Percentiles rank a stretch among this genome's conserved stretches.
Evolutionary conservation across 2,329 filamentous ascomycete genomes (phyloP).

Genomic region (Capronia americana): DNA sequence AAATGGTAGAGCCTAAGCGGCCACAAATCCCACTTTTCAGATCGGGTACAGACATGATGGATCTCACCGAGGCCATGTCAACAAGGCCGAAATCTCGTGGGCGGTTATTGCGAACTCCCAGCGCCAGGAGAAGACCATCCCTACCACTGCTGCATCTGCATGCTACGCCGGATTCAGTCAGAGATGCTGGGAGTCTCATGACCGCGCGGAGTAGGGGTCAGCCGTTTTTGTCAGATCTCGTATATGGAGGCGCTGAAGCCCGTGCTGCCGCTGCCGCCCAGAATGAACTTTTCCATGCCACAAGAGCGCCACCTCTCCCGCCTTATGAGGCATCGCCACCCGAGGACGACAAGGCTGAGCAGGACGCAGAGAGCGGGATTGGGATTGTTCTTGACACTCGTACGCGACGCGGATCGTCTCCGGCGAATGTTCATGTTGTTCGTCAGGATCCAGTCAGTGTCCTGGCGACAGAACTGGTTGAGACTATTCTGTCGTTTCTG

Average conservation of each 20-base stretch:
- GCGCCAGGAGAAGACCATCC: slow-evolving; percentile 35
- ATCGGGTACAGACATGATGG: slow-evolving; percentile 34
- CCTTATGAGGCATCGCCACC: slow-evolving; percentile 40
- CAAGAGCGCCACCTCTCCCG: slow-evolving; percentile 40
- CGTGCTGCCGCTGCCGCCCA: slow-evolving; percentile 58
- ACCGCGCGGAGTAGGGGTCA: slow-evolving; percentile 44
- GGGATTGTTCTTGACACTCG: slow-evolving; percentile 49
- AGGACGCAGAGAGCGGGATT: slow-evolving; percentile 58
- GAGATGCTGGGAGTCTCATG: slow-evolving; percentile 15
- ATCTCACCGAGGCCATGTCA: slow-evolving; percentile 32
- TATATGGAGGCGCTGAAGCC: slow-evolving; percentile 53
- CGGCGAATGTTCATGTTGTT: slow-evolving; percentile 46
- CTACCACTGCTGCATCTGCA: slow-evolving; percentile 37
- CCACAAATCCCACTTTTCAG: slow-evolving; percentile 24
- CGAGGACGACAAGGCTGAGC: slow-evolving; percentile 41
- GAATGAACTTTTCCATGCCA: slow-evolving; percentile 47
- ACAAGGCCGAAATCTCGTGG: slow-evolving; percentile 31
- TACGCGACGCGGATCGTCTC: slow-evolving; percentile 46
- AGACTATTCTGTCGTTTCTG: slow-evolving; percentile 65
- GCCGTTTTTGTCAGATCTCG: slow-evolving; percentile 49
- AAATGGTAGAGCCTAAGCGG: slow-evolving; percentile 26
- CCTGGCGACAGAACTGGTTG: slow-evolving; percentile 65
- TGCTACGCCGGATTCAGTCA: slow-evolving; percentile 13
- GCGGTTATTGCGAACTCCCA: slow-evolving; percentile 25
- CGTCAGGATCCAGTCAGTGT: slow-evolving; percentile 60